phyloP scores from a whole-genome alignment of 306 rosid genomes.

The Betula pendula region DNA sequence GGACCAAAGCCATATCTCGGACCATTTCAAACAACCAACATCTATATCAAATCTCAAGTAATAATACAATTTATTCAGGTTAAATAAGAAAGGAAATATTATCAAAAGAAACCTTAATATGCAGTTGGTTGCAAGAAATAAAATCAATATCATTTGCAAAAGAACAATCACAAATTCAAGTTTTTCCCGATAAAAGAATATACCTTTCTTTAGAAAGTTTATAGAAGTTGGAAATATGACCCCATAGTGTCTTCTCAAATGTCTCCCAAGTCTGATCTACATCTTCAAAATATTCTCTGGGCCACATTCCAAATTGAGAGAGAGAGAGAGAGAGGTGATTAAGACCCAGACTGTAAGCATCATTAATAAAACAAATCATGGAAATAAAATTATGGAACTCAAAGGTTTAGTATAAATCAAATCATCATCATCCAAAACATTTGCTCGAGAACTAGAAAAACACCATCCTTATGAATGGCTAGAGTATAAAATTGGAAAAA shows the following conservation, averaged over 20 bases:
- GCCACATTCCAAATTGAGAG: slow-evolving; percentile 23
- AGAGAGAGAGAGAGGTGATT: slow-evolving; percentile 1
- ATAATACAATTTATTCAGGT: not conserved
- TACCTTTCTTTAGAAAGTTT: slow-evolving; percentile 97
- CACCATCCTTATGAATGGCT: not conserved
- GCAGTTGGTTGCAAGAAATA: slow-evolving; percentile 11
- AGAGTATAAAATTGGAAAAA: not conserved
- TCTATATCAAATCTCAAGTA: slow-evolving; percentile 21
- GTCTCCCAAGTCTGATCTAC: slow-evolving; percentile 94
- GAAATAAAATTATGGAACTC: slow-evolving; percentile 6
- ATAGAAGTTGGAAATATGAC: slow-evolving; percentile 76
- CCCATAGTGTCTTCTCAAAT: slow-evolving; percentile 95
- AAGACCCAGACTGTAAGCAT: slow-evolving; percentile 4
- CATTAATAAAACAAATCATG: not conserved
- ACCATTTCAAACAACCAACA: slow-evolving; percentile 5
- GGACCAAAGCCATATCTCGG: not conserved
- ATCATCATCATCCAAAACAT: slow-evolving; percentile 12
- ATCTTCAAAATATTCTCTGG: slow-evolving; percentile 93
- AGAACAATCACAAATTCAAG: slow-evolving; percentile 13
- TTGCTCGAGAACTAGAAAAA: no score
- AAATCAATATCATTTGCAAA: slow-evolving; percentile 15
- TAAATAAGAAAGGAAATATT: not conserved
- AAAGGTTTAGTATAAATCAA: not conserved
- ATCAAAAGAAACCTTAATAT: slow-evolving; percentile 16
- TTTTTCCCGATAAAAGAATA: not conserved